phyloP scores from a whole-genome alignment of 768 basidiomycete species.

The Rhodotorula taiwanensis region DNA sequence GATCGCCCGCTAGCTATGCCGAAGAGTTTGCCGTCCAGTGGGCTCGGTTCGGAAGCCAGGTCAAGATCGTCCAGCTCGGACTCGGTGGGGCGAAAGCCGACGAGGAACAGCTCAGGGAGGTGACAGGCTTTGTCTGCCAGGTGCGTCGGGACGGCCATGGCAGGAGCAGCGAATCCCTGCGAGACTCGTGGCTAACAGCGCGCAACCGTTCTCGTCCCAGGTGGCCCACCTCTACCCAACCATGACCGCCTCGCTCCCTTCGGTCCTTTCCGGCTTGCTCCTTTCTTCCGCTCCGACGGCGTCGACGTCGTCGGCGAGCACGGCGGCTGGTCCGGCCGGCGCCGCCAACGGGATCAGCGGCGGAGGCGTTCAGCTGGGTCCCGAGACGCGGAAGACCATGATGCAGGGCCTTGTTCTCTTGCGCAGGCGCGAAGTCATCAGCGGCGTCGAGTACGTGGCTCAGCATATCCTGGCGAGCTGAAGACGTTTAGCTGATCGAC shows the following conservation, averaged over 20 bases:
- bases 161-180: too few species aligned
- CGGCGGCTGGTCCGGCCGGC: background rate
- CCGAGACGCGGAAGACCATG: slow-evolving; percentile 74
- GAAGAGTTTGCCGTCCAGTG: slow-evolving; percentile 97
- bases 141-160: too few species aligned
- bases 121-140: slow-evolving; percentile 86
- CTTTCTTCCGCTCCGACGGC: slow-evolving; percentile 69
- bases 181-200: too few species aligned
- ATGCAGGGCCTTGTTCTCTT: slow-evolving; percentile 89
- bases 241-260: slow-evolving; percentile 78
- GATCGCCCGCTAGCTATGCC: slow-evolving; percentile 79
- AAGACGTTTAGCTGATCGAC: background rate
- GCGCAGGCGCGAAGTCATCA: slow-evolving; percentile 83
- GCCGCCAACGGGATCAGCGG: slow-evolving; percentile 24
- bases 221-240: slow-evolving; percentile 90
- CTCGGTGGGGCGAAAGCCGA: slow-evolving; percentile 48
- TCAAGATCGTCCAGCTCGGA: slow-evolving; percentile 55
- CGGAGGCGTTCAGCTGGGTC: slow-evolving; percentile 41
- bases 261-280: slow-evolving; percentile 68
- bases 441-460: slow-evolving; percentile 74
- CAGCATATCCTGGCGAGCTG: too few species aligned
- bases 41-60: slow-evolving; percentile 83
- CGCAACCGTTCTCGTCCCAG: too few species aligned
- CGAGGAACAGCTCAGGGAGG: slow-evolving; percentile 69
- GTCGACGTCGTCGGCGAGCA: slow-evolving; percentile 40